These are phyloP conservation scores for Suillus luteus DNA, from an alignment of 768 basidiomycete species.

Conservation along the genomic window DNA sequence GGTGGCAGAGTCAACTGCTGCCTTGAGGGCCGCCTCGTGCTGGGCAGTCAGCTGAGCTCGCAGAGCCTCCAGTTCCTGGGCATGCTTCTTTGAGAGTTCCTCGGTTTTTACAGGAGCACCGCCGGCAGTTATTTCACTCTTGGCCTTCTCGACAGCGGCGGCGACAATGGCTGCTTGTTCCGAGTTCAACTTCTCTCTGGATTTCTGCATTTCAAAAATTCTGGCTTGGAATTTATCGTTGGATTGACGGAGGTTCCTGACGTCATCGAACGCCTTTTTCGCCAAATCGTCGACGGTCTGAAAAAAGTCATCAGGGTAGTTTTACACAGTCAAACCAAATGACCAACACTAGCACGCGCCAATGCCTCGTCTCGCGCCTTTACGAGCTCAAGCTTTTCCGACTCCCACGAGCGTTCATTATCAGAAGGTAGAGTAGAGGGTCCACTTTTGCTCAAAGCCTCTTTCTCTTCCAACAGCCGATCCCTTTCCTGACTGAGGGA, in stretches of 20 bases:
- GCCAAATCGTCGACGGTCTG: slow-evolving; percentile 45
- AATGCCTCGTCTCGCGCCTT: slow-evolving; percentile 63
- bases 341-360: slow-evolving; percentile 55
- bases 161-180: slow-evolving; percentile 53
- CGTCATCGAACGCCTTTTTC: slow-evolving; percentile 46
- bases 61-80: slow-evolving; percentile 58
- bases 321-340: not conserved
- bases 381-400: slow-evolving; percentile 58
- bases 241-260: slow-evolving; percentile 39
- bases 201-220: slow-evolving; percentile 53
- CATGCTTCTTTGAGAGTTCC: slow-evolving; percentile 53
- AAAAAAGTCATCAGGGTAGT: slow-evolving; percentile 8
- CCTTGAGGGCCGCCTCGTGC: slow-evolving; percentile 55
- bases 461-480: slow-evolving; percentile 61
- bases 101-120: slow-evolving; percentile 30
- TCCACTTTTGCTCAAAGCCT: slow-evolving; percentile 32
- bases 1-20: slow-evolving; percentile 51
- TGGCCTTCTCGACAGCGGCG: slow-evolving; percentile 58
- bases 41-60: slow-evolving; percentile 54
- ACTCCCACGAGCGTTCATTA: slow-evolving; percentile 49
- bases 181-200: slow-evolving; percentile 45
- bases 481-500: slow-evolving; percentile 61
- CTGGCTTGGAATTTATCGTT: slow-evolving; percentile 61
- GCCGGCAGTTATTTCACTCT: slow-evolving; percentile 42
- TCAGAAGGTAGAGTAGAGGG: slow-evolving; percentile 29